These are phyloP conservation scores for Termitomyces eurrhizus DNA, from an alignment of 768 basidiomycete species.

Conservation along the genomic window DNA sequence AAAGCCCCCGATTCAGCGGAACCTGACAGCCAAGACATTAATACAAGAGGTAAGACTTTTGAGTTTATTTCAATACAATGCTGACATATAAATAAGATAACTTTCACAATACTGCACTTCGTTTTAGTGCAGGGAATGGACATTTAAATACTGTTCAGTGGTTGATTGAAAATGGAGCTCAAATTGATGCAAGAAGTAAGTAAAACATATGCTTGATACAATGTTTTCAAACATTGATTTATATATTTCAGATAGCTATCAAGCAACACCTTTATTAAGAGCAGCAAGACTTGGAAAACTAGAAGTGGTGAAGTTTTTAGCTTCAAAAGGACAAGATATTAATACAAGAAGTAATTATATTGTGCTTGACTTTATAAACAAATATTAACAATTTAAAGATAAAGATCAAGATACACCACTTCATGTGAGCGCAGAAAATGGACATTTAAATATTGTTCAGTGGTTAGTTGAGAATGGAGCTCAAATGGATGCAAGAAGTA, in stretches of 20 bases:
- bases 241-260: not conserved
- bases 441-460: no score
- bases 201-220: not conserved
- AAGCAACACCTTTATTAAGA: not conserved
- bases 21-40: not conserved
- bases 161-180: not conserved
- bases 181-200: not conserved
- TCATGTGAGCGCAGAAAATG: no score
- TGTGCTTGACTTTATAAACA: no score
- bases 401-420: no score
- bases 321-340: no score
- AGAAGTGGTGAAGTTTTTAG: no score
- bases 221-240: not conserved
- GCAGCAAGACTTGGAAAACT: no score
- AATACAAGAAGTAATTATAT: no score
- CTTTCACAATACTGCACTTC: not conserved
- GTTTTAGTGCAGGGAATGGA: not conserved
- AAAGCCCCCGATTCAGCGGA: no score
- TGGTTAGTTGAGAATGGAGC: no score
- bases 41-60: not conserved
- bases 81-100: not conserved
- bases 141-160: not conserved
- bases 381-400: no score
- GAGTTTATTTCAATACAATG: not conserved
- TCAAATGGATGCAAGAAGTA: no score